A percentile compares a stretch with the other conserved stretches of the same genome.
Evolutionary conservation across 2,329 filamentous ascomycete genomes (phyloP).

Genomic region (Fusarium brevicatenulatum): DNA sequence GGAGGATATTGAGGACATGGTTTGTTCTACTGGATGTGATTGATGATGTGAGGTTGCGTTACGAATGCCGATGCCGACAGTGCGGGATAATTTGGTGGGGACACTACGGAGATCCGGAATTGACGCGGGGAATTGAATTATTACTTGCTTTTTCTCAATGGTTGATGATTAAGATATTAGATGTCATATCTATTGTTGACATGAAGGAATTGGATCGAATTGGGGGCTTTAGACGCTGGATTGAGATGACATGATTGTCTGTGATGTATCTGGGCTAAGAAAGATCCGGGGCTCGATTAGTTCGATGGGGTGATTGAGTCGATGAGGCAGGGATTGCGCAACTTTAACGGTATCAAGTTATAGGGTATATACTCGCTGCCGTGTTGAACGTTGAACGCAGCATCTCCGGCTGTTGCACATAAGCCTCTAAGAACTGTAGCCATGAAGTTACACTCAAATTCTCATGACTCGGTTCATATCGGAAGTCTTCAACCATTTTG

Average conservation of each 20-base stretch:
- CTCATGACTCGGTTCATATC: conserved; percentile 7
- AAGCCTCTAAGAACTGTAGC: neutral
- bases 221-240: neutral
- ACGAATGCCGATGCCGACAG: neutral
- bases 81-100: conserved; percentile 30
- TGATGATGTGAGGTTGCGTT: conserved; percentile 15
- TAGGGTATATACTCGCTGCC: neutral
- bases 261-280: conserved; percentile 4
- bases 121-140: neutral
- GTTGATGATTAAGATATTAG: neutral
- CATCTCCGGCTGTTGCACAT: neutral
- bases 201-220: neutral
- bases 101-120: conserved; percentile 16
- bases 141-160: neutral
- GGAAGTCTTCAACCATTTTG: neutral
- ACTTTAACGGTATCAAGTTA: neutral
- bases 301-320: conserved; percentile 13
- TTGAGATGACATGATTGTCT: neutral
- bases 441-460: neutral
- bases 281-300: conserved; percentile 18
- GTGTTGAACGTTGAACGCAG: neutral
- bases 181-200: neutral
- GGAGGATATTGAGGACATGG: conserved; percentile 22
- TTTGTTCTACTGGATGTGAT: neutral
- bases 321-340: conserved; percentile 1